Base-by-base conservation (phyloP, 345 rosid genomes). In the Hypericum perforatum region DNA sequence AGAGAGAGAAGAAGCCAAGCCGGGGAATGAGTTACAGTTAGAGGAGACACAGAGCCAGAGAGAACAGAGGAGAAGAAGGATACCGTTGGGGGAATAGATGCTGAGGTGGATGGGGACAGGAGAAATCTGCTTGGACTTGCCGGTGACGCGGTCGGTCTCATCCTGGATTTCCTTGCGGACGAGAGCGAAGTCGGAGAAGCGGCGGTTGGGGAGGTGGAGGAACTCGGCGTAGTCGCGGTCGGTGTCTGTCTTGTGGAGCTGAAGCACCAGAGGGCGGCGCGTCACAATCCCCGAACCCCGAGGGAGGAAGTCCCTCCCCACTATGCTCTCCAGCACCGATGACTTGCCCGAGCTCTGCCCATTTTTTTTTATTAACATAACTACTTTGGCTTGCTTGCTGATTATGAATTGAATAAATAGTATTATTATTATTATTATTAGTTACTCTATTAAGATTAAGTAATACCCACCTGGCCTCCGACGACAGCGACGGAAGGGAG, bases 261-360 rank as follows among this genome's bases (percentile, higher is more conserved):
- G 95, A 58, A 90, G 66, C 40, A 86, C 95, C 77, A 90, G 68
- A 39, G 97, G 97, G 47, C 97, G 69, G 61, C 97, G 74, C 3
- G 97, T 86, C 57, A 90, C 98, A 45, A 85, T 88, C 43, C 98
- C 98, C 3, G 98, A 91, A 79, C 98, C 98, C 78, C 98, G 74
- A 11, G 98, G 98, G 56, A 91, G 96, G 56, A 91, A 91, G 64
- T 91, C 98, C 49, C 95, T 76, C 29, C 96, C 98, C 9, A 91
- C 98, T 10, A 91, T 77, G 63, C 98, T 91, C 76, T 91, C 98
- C 45, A 91, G 80, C n/a, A 91, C 98, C 0, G 98, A 91, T 52
- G 98, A 91, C 69, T 91, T 91, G 39, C 96, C 98, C 8, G 98
- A 91, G 62, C 98, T 91, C 98, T 87, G 75, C 54, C n/a, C n/a